Conservation (phyloP, 2,329 filamentous ascomycete species). For the Ophiocordyceps unilateralis region DNA sequence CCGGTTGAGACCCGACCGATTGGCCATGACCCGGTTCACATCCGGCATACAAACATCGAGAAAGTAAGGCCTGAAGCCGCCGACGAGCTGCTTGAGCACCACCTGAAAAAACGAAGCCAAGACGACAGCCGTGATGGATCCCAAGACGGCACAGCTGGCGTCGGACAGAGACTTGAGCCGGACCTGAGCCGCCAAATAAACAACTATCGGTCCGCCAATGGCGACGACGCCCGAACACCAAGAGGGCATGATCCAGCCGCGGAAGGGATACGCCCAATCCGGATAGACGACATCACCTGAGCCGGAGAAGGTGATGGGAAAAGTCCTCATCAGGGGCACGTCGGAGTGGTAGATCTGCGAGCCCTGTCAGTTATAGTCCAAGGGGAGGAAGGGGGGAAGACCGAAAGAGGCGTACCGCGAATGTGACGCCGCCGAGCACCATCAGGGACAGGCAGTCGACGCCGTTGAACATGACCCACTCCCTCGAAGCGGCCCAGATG, state of each 20-base stretch:
- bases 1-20: constrained; percentile 20
- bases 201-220: constrained; percentile 35
- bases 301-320: constrained; percentile 38
- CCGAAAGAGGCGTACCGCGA: constrained; percentile 11
- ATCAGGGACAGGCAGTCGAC: constrained; percentile 42
- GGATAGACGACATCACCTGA: constrained; percentile 47
- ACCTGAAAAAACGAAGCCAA: constrained; percentile 47
- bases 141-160: constrained; percentile 43
- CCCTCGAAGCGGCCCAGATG: constrained; percentile 6
- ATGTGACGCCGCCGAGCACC: constrained; percentile 21
- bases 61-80: constrained; percentile 46
- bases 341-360: constrained; percentile 32
- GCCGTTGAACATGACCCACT: constrained; percentile 43
- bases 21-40: constrained; percentile 16
- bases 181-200: constrained; percentile 40
- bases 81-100: constrained; percentile 48
- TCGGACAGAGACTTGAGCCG: constrained; percentile 41
- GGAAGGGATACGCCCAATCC: constrained; percentile 45
- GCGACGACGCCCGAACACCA: constrained; percentile 39
- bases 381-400: background rate
- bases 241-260: constrained; percentile 44
- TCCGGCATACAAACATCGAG: constrained; percentile 45
- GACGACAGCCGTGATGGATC: constrained; percentile 41
- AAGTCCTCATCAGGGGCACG: constrained; percentile 39
- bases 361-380: background rate